Base-by-base conservation (phyloP, 129 eudicot species). In the Gnaphalium uliginosum region DNA sequence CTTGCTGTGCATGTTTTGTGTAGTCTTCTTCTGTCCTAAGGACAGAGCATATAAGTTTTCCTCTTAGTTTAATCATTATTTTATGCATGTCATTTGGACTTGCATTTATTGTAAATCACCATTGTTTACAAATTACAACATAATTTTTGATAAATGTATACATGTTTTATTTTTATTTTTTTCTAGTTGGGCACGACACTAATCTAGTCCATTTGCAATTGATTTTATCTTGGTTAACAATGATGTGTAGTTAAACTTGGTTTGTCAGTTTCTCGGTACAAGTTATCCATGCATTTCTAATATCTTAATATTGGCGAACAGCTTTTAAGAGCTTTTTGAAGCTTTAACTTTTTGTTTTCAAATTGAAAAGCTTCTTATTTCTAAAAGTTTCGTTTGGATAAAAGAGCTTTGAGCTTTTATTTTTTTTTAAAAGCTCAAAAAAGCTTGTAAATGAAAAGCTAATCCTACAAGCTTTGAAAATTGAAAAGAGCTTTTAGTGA, bases 1-100 rank as follows among this genome's bases (percentile, higher is more conserved):
- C 27, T 70, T 68, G 66, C 22, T 60, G 73, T 65, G 65, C 74
- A 50, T 46, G 76, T 77, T 73, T 75, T 71, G 62, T 79, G 61
- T 65, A 65, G 68, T 19, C 1, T 57, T 66, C 56, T 76, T 24
- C 23, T 79, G 68, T 73, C 83, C 75, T 39, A 58, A 80, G 83
- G 83, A 30, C 69, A 56, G 29, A 70, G 26, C 73, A 79, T 71
- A 71, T 33, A 79, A 71, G 83, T 79, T 77, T 77, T 64, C 48
- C 26, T 27, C 32, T 27, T 68, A 59, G 54, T 59, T 80, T 66
- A 65, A 39, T 80, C 83, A 79, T 79, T 73, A 79, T 73, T n/a
- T 73, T 56, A 80, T 73, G 74, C 79, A 74, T 56, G 79, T 51
- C 67, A 79, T 72, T 71, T 72, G 57, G 77, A 61, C 66, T 30